Base-by-base conservation (phyloP, 495 filamentous ascomycete species). In the Annulohypoxylon maeteangense region DNA sequence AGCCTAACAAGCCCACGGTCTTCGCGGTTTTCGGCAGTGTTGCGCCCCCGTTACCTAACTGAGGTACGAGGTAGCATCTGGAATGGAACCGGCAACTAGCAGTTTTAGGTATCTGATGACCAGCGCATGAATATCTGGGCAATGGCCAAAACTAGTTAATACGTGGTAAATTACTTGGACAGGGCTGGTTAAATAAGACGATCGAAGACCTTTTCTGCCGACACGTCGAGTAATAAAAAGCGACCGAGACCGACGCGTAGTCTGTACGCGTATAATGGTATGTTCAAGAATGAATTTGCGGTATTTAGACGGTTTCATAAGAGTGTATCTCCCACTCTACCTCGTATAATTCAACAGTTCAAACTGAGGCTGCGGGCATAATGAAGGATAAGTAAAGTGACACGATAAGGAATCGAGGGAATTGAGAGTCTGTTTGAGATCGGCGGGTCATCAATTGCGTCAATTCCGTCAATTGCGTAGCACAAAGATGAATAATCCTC, bases 121-220 rank as follows among this genome's bases (percentile, higher is more conserved):
- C 69, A 40, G 22, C 47, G 55, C 65, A 65, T 56, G 31, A 55
- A 64, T 69, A 51, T 31, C 61, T 69, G 42, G 61, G 50, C 60
- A 23, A 20, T 40, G 65, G 34, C 70, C 62, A 12, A 61, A 68
- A 57, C 31, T 51, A 56, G 70, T 58, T 62, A 69, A 66, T 65
- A 56, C 61, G 14, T 58, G 40, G 57, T 65, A 65, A 67, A 73
- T 68, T 65, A 42, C 22, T 29, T 27, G 29, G 55, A 73, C 61
- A 73, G 61, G 70, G 61, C 61, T 73, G 70, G 70, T 50, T 73
- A 73, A 73, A 68, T 65, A 56, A 65, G 47, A 65, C 60, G 14
- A 65, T 31, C 38, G 65, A 62, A 50, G 53, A 8, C 20, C 65
- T 62, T 68, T 68, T 73, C 65, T 73, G 55, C 65, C 70, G 68